Evolutionary conservation across 495 filamentous ascomycete species (phyloP).

Genomic region (Tetracladium marchalianum): DNA sequence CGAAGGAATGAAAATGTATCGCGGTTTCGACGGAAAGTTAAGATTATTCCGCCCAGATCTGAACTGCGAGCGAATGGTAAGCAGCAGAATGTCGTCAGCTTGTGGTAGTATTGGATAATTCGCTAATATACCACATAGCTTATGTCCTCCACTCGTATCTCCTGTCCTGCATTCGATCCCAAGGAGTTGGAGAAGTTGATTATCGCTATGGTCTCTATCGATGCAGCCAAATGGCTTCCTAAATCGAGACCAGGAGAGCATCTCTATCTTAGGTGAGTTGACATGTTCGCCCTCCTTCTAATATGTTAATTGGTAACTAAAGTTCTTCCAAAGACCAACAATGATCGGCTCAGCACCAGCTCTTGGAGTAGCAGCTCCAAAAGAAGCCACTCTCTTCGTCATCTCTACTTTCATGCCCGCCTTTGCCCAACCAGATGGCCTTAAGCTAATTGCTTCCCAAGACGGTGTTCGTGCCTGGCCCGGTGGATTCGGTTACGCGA

Average conservation of each 20-base stretch:
- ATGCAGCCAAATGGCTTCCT: conserved; percentile 75
- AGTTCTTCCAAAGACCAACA: conserved; percentile 44
- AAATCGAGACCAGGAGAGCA: conserved; percentile 52
- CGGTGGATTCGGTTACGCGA: conserved; percentile 82
- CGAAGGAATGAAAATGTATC: conserved; percentile 83
- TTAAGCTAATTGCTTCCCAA: conserved; percentile 67
- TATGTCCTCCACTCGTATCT: conserved; percentile 60
- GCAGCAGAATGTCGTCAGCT: conserved; percentile 7
- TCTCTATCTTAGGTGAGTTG: conserved; percentile 46
- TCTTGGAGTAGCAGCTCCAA: conserved; percentile 72
- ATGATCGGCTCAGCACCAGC: conserved; percentile 73
- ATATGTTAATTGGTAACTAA: conserved; percentile 24
- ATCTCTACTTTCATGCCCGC: conserved; percentile 61
- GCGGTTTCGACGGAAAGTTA: conserved; percentile 69
- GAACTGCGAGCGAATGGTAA: conserved; percentile 62
- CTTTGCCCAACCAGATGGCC: conserved; percentile 44
- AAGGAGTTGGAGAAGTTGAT: conserved; percentile 67
- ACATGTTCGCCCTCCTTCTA: not conserved
- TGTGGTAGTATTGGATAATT: not conserved
- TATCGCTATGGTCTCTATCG: conserved; percentile 53
- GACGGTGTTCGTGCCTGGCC: conserved; percentile 86
- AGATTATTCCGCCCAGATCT: conserved; percentile 76
- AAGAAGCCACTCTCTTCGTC: conserved; percentile 77
- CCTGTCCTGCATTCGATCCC: conserved; percentile 66
- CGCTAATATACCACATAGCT: conserved; percentile 15